Conservation (phyloP, 2,329 filamentous ascomycete species). For the Plenodomus biglobosus region DNA sequence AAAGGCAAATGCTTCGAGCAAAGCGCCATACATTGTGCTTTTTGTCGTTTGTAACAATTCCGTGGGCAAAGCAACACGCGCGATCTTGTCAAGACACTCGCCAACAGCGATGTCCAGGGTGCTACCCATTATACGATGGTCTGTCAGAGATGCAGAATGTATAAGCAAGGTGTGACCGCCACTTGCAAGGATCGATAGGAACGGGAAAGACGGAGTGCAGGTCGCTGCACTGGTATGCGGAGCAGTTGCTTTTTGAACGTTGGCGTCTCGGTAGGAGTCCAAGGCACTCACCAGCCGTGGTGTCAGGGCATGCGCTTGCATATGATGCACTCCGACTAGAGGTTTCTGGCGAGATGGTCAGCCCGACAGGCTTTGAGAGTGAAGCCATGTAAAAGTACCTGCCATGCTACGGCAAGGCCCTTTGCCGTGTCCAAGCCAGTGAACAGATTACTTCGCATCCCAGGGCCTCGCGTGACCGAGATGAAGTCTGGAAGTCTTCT, state of each 20-base stretch:
- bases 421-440: conserved; percentile 84
- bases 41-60: conserved; percentile 56
- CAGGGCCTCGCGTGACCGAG: conserved; percentile 86
- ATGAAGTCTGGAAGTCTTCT: conserved; percentile 71
- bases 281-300: conserved; percentile 73
- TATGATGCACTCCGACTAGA: conserved; percentile 86
- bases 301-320: conserved; percentile 95
- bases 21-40: conserved; percentile 76
- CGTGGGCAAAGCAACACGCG: conserved; percentile 71
- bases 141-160: conserved; percentile 65
- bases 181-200: conserved; percentile 84
- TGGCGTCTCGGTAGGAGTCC: conserved; percentile 20
- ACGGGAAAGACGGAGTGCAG: conserved; percentile 68
- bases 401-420: conserved; percentile 81
- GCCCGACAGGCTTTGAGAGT: background rate
- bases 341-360: conserved; percentile 55
- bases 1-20: conserved; percentile 82
- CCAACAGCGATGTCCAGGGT: conserved; percentile 85
- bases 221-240: background rate
- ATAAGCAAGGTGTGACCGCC: conserved; percentile 91
- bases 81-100: conserved; percentile 85
- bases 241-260: conserved; percentile 4
- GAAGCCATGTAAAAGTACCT: conserved; percentile 35
- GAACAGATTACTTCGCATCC: conserved; percentile 77
- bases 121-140: conserved; percentile 72